These are phyloP conservation scores for Leccinum subspadiceum DNA, from an alignment of 1,284 basidiomycete species.

Conservation along the genomic window DNA sequence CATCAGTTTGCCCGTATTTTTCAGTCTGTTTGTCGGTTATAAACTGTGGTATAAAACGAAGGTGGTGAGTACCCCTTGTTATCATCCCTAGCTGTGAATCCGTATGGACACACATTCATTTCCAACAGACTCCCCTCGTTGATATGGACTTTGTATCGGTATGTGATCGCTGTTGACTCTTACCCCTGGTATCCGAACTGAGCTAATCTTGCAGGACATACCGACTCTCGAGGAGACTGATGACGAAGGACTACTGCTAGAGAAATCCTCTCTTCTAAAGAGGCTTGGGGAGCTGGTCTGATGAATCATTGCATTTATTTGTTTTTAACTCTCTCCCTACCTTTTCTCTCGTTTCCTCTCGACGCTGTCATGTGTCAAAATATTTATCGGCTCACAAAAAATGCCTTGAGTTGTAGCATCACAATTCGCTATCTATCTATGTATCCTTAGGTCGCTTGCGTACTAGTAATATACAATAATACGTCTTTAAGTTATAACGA, in stretches of 20 bases:
- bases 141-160: conserved; percentile 19
- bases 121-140: conserved; percentile 11
- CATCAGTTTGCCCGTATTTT: conserved; percentile 26
- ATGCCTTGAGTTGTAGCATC: too few relatives aligned
- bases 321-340: not conserved
- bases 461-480: too few relatives aligned
- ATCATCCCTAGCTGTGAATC: not conserved
- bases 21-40: conserved; percentile 31
- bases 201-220: conserved; percentile 14
- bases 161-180: not conserved
- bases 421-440: too few relatives aligned
- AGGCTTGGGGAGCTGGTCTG: conserved; percentile 15
- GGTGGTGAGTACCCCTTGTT: conserved; percentile 24
- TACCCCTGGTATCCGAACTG: not conserved
- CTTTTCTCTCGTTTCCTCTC: not conserved
- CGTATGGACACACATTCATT: not conserved
- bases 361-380: too few relatives aligned
- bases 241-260: conserved; percentile 16
- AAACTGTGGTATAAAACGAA: conserved; percentile 55
- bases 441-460: too few relatives aligned
- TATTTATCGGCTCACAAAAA: too few relatives aligned
- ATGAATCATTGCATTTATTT: not conserved
- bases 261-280: conserved; percentile 8
- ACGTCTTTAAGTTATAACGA: too few relatives aligned
- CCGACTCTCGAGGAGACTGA: conserved; percentile 25